phyloP scores from a whole-genome alignment of 257 asterid species.

The Lantana camara region DNA sequence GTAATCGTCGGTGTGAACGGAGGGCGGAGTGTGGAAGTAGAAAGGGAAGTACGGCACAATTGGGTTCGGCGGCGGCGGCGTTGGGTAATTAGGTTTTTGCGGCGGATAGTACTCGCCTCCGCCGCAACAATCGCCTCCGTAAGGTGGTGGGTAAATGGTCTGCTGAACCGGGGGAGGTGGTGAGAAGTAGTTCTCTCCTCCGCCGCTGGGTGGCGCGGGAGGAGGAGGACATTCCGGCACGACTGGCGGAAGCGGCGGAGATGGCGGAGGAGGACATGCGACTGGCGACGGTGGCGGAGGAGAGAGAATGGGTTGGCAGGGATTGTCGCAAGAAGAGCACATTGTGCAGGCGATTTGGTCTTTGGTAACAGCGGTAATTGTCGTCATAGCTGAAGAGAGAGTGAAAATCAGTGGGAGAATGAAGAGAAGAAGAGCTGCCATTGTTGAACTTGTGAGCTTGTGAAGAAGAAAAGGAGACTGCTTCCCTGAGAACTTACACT shows the following conservation, averaged over 20 bases:
- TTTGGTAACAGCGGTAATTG: constrained; percentile 48
- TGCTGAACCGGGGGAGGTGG: constrained; percentile 56
- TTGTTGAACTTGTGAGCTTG: constrained; percentile 26
- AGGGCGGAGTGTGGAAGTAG: constrained; percentile 43
- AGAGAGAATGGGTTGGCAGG: constrained; percentile 63
- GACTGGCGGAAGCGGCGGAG: constrained; percentile 29
- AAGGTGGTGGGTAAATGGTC: constrained; percentile 42
- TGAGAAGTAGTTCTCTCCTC: constrained; percentile 40
- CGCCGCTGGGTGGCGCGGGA: constrained; percentile 42
- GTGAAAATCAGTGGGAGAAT: constrained; percentile 28
- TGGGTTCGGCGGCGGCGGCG: constrained; percentile 66
- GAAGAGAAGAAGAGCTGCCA: constrained; percentile 34
- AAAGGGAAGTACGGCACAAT: constrained; percentile 56
- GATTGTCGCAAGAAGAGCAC: constrained; percentile 74
- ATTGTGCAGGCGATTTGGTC: constrained; percentile 63
- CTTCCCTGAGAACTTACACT: not conserved
- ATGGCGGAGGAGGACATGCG: constrained; percentile 40
- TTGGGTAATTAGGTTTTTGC: constrained; percentile 15
- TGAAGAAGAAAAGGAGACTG: not conserved
- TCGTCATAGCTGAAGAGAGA: constrained; percentile 40
- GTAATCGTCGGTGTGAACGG: not conserved
- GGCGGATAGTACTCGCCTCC: constrained; percentile 44
- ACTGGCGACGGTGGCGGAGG: constrained; percentile 58
- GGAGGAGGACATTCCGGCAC: constrained; percentile 47
- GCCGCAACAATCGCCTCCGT: too few relatives aligned